These are phyloP conservation scores for Salvia hispanica DNA, from an alignment of 257 asterid genomes.

Conservation along the genomic window DNA sequence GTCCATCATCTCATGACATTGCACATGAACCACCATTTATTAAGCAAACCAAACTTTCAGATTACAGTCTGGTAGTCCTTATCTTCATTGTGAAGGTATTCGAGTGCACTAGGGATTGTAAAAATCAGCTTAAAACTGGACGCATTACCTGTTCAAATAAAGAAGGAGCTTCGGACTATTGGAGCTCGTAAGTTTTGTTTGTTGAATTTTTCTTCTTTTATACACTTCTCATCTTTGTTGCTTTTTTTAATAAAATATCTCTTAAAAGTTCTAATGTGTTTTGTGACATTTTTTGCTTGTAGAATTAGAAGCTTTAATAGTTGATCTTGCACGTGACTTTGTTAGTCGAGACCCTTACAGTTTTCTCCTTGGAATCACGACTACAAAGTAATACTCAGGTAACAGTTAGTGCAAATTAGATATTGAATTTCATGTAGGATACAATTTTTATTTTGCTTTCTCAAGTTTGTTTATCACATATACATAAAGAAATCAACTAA, in stretches of 20 bases:
- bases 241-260: too few relatives aligned
- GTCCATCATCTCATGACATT: too few relatives aligned
- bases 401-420: background rate
- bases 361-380: constrained; percentile 90
- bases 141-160: too few relatives aligned
- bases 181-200: too few relatives aligned
- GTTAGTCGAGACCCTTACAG: constrained; percentile 69
- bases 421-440: too few relatives aligned
- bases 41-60: too few relatives aligned
- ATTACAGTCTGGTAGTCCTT: too few relatives aligned
- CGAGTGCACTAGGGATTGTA: too few relatives aligned
- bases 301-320: constrained; percentile 62
- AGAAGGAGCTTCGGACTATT: too few relatives aligned
- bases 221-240: constrained; percentile 8
- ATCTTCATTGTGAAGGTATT: too few relatives aligned
- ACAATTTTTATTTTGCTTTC: constrained; percentile 17
- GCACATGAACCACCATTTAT: too few relatives aligned
- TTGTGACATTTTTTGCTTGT: constrained; percentile 25
- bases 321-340: constrained; percentile 68
- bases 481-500: constrained; percentile 43
- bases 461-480: constrained; percentile 23
- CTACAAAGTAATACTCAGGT: constrained; percentile 77
- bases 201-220: background rate
- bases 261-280: constrained; percentile 22
- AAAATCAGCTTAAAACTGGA: too few relatives aligned